Evolutionary conservation across 2,329 filamentous ascomycete genomes (phyloP), one percentile per base, ranked within the genome.

Genomic region (Calonectria henricotiae): DNA sequence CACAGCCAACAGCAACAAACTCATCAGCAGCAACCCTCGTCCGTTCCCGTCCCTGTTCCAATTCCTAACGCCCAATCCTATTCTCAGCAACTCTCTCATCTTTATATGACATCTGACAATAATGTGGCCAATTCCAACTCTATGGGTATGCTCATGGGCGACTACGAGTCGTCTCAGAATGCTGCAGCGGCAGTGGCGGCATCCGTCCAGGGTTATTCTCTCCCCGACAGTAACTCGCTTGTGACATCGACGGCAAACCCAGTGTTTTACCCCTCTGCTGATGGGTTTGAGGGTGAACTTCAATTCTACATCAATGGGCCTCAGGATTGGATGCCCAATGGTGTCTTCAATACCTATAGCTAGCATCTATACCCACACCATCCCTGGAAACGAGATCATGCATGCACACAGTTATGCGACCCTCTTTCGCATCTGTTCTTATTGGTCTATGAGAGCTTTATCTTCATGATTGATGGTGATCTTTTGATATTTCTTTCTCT

Each of bases 201-300:
- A 67, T 41, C 65, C 25, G 44, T 66, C 12, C 71, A 73, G 37
- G 35, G 64, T 23, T 79, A 77, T 65, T 39, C 65, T 17, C 44
- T 70, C 39, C 46, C 74, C 6, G 72, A 71, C 32, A 61, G 60
- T 27, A 65, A 67, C 41, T 30, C 74, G 39, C 44, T 65, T 39
- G 46, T 47, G 20, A 49, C 23, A 5, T 55, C 62, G 3, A 30
- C 44, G 9, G 27, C 46, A 15, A 37, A 43, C 32, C 12, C 39
- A 32, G 39, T 51, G 11, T 69, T 73, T 23, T 71, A 77, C 2
- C 80, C 81, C n/a, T 75, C 79, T 8, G 82, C 82, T 49, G 86
- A 87, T 66, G 86, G 86, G 1, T 88, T 84, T 69, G 83, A 86
- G 71, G 80, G 77, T 9, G 86, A 87, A 75, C 74, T 88, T 62